Evolutionary conservation across 164 flowering plant species (phyloP).

Genomic region (Hamamelis virginiana): DNA sequence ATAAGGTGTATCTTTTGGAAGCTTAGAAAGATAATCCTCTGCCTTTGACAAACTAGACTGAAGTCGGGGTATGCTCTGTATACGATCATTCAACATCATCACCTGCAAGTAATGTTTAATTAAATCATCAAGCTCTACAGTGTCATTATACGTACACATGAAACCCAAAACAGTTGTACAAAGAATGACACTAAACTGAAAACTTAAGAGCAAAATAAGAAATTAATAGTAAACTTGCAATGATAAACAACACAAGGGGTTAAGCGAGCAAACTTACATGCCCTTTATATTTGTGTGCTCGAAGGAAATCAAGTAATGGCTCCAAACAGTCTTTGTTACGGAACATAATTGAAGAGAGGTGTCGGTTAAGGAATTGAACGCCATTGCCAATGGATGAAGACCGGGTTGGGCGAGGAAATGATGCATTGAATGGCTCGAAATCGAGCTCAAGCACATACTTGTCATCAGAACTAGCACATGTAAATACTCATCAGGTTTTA

Average conservation of each 20-base stretch:
- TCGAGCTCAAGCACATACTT: slow-evolving; percentile 76
- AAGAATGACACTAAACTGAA: not conserved
- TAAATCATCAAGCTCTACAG: slow-evolving; percentile 3
- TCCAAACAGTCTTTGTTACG: slow-evolving; percentile 79
- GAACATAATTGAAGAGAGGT: slow-evolving; percentile 88
- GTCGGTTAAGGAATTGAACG: slow-evolving; percentile 95
- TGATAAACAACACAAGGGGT: too few species aligned
- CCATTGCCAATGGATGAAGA: slow-evolving; percentile 95
- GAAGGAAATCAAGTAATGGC: slow-evolving; percentile 87
- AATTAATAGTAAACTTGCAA: too few species aligned
- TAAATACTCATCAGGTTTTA: not conserved
- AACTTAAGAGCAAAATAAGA: not conserved
- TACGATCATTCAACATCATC: slow-evolving; percentile 91
- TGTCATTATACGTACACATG: not conserved
- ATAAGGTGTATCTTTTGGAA: slow-evolving; percentile 65
- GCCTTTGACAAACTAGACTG: slow-evolving; percentile 70
- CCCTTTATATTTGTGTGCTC: slow-evolving; percentile 77
- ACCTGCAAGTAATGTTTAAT: slow-evolving; percentile 34
- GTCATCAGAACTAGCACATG: slow-evolving; percentile 36
- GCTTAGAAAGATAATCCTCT: slow-evolving; percentile 72
- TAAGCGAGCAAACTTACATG: slow-evolving; percentile 58
- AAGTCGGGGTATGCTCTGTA: slow-evolving; percentile 61
- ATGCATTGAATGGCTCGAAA: slow-evolving; percentile 90
- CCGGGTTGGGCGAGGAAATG: slow-evolving; percentile 74
- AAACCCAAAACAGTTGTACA: not conserved